phyloP scores from a whole-genome alignment of 768 basidiomycete genomes.

The Suillus subalutaceus region DNA sequence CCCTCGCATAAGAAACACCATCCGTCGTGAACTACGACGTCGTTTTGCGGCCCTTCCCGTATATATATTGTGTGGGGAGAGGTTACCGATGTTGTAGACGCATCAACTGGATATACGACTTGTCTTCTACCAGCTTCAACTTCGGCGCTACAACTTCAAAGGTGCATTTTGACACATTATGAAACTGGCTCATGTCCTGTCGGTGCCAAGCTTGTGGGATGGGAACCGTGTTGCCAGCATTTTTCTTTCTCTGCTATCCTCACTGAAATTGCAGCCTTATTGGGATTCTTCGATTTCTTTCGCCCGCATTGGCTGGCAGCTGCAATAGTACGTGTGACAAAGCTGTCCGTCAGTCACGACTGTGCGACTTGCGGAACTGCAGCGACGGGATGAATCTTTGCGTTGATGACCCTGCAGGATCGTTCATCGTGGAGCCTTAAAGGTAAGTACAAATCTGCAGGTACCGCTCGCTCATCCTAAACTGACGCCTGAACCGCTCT shows the following conservation, averaged over 20 bases:
- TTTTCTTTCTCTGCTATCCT: no score
- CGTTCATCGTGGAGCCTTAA: neutral
- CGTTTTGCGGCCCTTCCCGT: no score
- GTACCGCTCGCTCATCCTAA: neutral
- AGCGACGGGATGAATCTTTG: neutral
- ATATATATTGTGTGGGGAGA: no score
- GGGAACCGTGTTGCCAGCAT: neutral
- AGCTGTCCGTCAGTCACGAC: neutral
- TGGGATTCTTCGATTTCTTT: neutral
- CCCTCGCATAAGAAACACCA: no score
- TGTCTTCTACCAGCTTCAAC: neutral
- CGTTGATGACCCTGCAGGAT: neutral
- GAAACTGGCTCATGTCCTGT: neutral
- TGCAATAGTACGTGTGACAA: neutral
- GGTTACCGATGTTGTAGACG: no score
- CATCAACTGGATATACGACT: no score
- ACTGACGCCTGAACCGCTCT: neutral
- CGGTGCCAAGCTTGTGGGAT: neutral
- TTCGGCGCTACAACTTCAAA: neutral
- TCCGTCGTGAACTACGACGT: no score
- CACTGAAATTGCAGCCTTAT: neutral
- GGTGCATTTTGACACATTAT: neutral
- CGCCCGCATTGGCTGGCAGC: no score
- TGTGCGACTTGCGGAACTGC: neutral
- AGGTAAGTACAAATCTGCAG: neutral